Percentiles rank a stretch among this genome's conserved stretches.
Conservation (phyloP, 139 green algal genomes). For the Ettlia oleoabundans region DNA sequence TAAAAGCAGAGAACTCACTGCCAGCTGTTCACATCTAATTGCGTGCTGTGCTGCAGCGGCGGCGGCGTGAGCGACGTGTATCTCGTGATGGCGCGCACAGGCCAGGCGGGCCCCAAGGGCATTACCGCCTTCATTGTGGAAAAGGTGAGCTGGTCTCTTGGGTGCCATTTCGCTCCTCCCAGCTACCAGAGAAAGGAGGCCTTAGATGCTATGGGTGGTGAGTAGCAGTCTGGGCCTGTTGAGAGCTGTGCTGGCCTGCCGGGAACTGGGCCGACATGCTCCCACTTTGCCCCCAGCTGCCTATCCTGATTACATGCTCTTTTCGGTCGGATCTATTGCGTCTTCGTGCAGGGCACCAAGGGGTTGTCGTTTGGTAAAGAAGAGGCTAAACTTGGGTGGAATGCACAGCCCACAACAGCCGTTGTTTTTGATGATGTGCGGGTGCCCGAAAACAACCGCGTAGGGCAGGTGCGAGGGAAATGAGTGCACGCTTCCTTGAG, state of each 20-base stretch:
- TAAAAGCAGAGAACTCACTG: background rate
- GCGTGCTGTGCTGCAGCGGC: conserved; percentile 33
- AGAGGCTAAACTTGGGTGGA: conserved; percentile 88
- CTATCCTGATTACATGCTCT: too few relatives aligned
- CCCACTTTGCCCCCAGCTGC: too few relatives aligned
- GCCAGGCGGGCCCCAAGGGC: conserved; percentile 51
- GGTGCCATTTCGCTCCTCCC: background rate
- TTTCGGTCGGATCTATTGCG: too few relatives aligned
- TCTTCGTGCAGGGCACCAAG: conserved; percentile 48
- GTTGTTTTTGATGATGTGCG: conserved; percentile 73
- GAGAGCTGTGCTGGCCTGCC: background rate
- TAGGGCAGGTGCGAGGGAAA: conserved; percentile 1
- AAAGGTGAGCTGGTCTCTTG: conserved; percentile 40
- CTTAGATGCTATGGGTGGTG: background rate
- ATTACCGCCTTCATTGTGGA: conserved; percentile 76
- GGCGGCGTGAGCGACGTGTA: conserved; percentile 69
- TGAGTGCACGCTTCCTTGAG: too few relatives aligned
- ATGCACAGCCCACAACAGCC: conserved; percentile 74
- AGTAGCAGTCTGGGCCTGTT: background rate
- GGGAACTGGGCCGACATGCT: too few relatives aligned
- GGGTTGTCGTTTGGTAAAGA: conserved; percentile 80
- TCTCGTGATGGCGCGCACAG: conserved; percentile 81
- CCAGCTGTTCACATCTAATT: background rate
- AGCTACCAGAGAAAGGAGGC: too few relatives aligned
- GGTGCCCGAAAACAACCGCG: conserved; percentile 43